Evolutionary conservation across 768 basidiomycete genomes (phyloP).

Genomic region (Termitomyces sp.): DNA sequence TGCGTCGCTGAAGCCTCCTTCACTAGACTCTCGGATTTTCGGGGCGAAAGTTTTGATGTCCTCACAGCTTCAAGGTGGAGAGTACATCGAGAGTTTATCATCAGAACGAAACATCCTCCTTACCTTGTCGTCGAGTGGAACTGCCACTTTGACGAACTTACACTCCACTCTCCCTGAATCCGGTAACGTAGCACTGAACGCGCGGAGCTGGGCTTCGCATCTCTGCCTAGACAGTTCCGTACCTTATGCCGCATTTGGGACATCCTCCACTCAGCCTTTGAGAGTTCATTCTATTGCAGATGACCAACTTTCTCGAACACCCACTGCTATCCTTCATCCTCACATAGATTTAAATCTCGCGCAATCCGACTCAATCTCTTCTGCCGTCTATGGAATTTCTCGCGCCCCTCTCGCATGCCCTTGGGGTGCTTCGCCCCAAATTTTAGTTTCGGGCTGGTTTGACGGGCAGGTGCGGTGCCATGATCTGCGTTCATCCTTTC

Average conservation of each 20-base stretch:
- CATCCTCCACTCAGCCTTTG: conserved; percentile 57
- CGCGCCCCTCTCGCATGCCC: conserved; percentile 57
- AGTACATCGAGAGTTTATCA: conserved; percentile 55
- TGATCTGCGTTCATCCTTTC: conserved; percentile 60
- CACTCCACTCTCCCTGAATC: conserved; percentile 16
- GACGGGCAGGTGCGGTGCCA: conserved; percentile 72
- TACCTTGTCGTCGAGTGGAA: conserved; percentile 56
- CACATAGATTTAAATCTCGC: conserved; percentile 17
- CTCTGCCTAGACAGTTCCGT: conserved; percentile 48
- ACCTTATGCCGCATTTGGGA: conserved; percentile 68
- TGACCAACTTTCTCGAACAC: conserved; percentile 39
- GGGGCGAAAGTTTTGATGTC: conserved; percentile 6
- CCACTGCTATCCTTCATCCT: conserved; percentile 47
- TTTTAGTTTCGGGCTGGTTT: conserved; percentile 80
- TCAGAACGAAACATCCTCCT: conserved; percentile 42
- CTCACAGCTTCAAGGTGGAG: conserved; percentile 31
- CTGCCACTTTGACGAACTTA: conserved; percentile 31
- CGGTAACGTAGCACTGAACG: conserved; percentile 38
- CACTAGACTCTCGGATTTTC: conserved; percentile 13
- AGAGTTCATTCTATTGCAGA: conserved; percentile 51
- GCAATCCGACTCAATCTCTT: conserved; percentile 23
- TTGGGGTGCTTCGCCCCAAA: conserved; percentile 68
- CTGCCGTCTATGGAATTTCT: conserved; percentile 74
- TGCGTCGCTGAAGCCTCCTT: conserved; percentile 25
- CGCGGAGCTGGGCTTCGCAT: conserved; percentile 62